Evolutionary conservation across 306 rosid species (phyloP), one percentile per base, ranked within the genome.

Genomic region (Acacia confusa): DNA sequence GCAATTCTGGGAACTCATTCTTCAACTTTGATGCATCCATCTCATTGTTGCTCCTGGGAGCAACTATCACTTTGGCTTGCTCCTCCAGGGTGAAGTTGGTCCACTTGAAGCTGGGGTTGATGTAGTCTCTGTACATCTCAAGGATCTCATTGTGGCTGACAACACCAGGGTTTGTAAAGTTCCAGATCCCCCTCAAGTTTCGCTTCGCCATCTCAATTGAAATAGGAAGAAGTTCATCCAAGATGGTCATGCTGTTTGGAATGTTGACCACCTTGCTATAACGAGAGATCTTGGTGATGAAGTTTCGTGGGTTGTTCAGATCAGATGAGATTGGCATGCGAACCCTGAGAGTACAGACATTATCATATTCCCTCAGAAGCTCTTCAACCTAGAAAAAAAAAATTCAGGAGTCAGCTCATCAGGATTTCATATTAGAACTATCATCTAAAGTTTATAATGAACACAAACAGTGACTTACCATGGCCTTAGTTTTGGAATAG

Each of bases 321-420:
- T 93, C 97, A 24, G 96, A 93, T 15, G 97, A 93, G 65, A 91
- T 93, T 2, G 97, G 97, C 97, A 93, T 93, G 77, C 97, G 88
- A 75, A 93, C 97, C 83, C 97, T 83, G 20, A 92, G 94, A 47
- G 94, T 92, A 91, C 97, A 92, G 57, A 92, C 97, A 60, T 91
- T 92, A 87, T 93, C 96, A 24, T 80, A 93, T 74, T 93, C 97
- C 48, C 82, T 91, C 89, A 93, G 79, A 16, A 93, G 94, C 78
- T 93, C 97, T 84, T 93, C 97, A 78, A 93, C 97, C 97, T 93
- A 85, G 78, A 84, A 80, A 79, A 75, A 79, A 84, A 70, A 50
- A 14, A 74, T 61, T 55, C 72, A 77, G 1, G 69, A 13, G 14
- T 44, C 28, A 30, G 24, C 34, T 24, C 27, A 63, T 19, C 41